phyloP scores from a whole-genome alignment of 2,329 filamentous ascomycete species.

The Pseudopithomyces chartarum region DNA sequence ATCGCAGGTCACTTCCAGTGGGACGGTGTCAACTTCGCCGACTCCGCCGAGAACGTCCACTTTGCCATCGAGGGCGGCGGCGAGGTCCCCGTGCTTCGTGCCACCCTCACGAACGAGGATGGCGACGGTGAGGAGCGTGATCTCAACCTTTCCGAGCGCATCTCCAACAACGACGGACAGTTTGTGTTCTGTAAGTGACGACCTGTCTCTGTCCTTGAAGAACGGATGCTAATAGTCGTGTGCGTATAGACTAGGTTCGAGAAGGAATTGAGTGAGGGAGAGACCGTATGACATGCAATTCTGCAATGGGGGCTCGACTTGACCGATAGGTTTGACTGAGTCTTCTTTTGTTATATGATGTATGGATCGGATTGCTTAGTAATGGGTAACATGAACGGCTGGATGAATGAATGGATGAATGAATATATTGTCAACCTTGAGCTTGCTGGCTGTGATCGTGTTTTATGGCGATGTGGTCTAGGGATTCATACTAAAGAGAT shows the following conservation, averaged over 20 bases:
- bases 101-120: conserved; percentile 49
- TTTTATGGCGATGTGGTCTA: too few relatives aligned
- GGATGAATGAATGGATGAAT: background rate
- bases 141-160: conserved; percentile 62
- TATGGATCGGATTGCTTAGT: background rate
- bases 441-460: background rate
- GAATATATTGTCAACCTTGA: background rate
- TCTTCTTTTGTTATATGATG: too few relatives aligned
- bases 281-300: background rate
- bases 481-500: too few relatives aligned
- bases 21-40: conserved; percentile 54
- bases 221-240: too few relatives aligned
- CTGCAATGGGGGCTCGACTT: background rate
- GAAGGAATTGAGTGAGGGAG: too few relatives aligned
- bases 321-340: background rate
- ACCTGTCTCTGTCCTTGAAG: background rate
- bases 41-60: conserved; percentile 53
- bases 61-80: conserved; percentile 59
- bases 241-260: background rate
- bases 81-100: conserved; percentile 59
- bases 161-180: conserved; percentile 59
- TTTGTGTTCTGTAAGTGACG: conserved; percentile 37
- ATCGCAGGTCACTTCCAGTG: conserved; percentile 52
- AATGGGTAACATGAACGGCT: conserved; percentile 2
- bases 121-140: conserved; percentile 52